Evolutionary conservation across 345 rosid genomes (phyloP).

Genomic region (Eucalyptus sideroxylon): DNA sequence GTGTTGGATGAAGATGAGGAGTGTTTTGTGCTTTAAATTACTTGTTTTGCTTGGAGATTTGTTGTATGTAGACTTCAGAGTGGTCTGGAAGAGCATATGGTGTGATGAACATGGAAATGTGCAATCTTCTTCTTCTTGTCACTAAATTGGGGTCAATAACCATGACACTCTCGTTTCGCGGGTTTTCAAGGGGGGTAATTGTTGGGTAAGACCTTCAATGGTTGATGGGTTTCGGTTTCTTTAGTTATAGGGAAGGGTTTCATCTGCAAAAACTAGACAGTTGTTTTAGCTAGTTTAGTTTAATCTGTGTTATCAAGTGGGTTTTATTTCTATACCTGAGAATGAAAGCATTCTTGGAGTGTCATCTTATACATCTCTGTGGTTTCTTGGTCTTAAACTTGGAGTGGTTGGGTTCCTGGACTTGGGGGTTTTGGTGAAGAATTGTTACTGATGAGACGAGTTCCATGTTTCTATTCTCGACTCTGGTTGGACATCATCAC

Average conservation of each 20-base stretch:
- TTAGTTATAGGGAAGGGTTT: neutral
- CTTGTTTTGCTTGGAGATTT: neutral
- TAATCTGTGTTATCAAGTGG: neutral
- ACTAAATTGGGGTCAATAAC: neutral
- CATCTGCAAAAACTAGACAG: neutral
- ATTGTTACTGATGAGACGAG: neutral
- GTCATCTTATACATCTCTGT: neutral
- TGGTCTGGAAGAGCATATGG: neutral
- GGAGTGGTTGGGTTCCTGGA: neutral
- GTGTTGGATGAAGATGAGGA: neutral
- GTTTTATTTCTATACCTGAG: neutral
- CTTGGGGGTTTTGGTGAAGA: neutral
- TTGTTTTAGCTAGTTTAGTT: neutral
- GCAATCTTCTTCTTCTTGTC: neutral
- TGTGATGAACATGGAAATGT: neutral
- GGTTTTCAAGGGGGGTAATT: neutral
- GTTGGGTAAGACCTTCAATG: neutral
- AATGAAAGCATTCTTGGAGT: neutral
- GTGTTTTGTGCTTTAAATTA: neutral
- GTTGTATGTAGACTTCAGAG: neutral
- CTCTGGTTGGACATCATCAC: neutral
- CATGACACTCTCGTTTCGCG: neutral
- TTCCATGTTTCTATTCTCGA: neutral
- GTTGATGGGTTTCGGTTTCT: neutral
- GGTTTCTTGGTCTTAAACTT: neutral